Base-by-base conservation (phyloP, 768 basidiomycete genomes). In the Ephemerocybe angulata region DNA sequence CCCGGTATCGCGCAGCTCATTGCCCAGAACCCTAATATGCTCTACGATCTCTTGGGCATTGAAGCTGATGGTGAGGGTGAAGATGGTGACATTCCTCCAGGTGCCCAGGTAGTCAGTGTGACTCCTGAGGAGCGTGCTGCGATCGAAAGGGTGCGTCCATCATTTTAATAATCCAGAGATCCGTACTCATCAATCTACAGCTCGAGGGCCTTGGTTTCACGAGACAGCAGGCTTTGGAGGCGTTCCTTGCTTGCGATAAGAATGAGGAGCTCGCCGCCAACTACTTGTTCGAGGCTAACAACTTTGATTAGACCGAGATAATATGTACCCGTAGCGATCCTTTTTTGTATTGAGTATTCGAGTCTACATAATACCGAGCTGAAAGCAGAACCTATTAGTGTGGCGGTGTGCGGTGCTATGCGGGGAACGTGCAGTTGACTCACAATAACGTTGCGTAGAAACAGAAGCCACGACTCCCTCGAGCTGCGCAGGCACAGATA, bases 201-300 rank as follows among this genome's bases (percentile, higher is more conserved):
- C 76, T 97, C 58, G 83, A 91, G 71, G 86, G 75, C 1, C 83
- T 98, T 43, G 96, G 97, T 1, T 98, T 99, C 70, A 70, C 90
- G 17, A 81, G 92, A 37, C 78, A 93, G 41, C 75, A 76, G 0
- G 96, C 79, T n/a, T 72, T 95, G 31, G 84, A 98, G 70, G 97
- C 97, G 1, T 99, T 90, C 71, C 83, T 96, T 66, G 90, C 87
- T 1, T 98, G 95, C 70, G 97, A 93, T 69, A 93, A 91, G 80
- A 93, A 98, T 65, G 97, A 98, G 72, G 93, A 98, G 66, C 72
- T 95, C 19, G 94, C 97, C 8, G 97, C 96, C 13, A 97, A 97
- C 65, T 96, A 87, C 63, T 70, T 98, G 62, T 95, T 98, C 59
- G 94, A 96, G 62, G 63, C 72, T 53, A 75, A 76, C 27, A 86